A percentile compares a stretch with the other conserved stretches of the same genome.
Evolutionary conservation across 495 filamentous ascomycete species (phyloP).

Genomic region (Talaromyces adpressus): DNA sequence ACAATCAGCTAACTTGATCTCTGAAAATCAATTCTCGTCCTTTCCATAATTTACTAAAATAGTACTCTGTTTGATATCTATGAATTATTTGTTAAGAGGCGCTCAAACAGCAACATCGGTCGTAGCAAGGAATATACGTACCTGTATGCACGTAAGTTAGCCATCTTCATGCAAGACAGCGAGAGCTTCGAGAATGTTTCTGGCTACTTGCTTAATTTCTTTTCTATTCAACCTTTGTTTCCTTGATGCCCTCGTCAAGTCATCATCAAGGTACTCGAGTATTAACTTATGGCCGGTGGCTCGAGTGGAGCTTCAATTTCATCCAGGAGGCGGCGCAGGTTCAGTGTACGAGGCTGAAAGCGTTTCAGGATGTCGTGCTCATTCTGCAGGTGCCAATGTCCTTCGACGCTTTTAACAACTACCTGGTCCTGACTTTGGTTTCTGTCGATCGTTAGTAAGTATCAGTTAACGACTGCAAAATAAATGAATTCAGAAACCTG

Average conservation of each 20-base stretch:
- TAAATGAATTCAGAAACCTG: background rate
- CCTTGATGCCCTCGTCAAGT: constrained; percentile 26
- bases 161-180: background rate
- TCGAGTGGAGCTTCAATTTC: constrained; percentile 12
- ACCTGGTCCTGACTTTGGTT: background rate
- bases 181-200: background rate
- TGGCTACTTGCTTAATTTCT: background rate
- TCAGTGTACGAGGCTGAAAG: background rate
- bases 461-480: background rate
- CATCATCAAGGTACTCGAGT: constrained; percentile 29
- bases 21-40: background rate
- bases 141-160: background rate
- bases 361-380: background rate
- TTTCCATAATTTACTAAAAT: background rate
- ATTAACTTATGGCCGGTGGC: constrained; percentile 32
- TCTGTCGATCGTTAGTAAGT: background rate
- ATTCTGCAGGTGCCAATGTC: background rate
- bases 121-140: background rate
- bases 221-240: constrained; percentile 19
- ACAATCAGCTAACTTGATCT: background rate
- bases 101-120: background rate
- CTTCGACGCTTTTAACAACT: background rate
- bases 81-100: background rate
- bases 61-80: background rate
- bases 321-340: background rate